These are phyloP conservation scores for Trifolium fragiferum DNA, from an alignment of 306 rosid genomes.

Conservation along the genomic window DNA sequence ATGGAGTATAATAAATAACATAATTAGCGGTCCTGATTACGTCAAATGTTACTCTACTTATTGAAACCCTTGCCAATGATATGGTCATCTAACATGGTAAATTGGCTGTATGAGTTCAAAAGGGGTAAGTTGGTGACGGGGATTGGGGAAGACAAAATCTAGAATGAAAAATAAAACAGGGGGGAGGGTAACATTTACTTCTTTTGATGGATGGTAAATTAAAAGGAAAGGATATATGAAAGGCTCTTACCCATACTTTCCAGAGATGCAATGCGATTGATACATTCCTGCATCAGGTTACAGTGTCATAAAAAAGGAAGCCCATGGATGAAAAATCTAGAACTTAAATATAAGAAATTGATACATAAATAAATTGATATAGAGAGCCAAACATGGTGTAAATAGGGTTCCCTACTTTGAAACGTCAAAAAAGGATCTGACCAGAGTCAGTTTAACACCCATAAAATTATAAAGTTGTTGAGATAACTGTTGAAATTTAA, in stretches of 20 bases:
- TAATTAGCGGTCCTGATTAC: neutral
- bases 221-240: constrained; percentile 21
- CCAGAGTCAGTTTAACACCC: constrained; percentile 16
- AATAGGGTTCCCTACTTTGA: neutral
- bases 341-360: constrained; percentile 22
- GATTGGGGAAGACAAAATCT: constrained; percentile 24
- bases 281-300: constrained; percentile 77
- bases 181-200: constrained; percentile 5
- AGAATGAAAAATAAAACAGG: constrained; percentile 5
- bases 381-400: constrained; percentile 19
- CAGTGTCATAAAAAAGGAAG: constrained; percentile 34
- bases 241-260: constrained; percentile 76
- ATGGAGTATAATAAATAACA: neutral
- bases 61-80: constrained; percentile 18
- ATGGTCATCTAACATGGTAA: constrained; percentile 23
- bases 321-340: neutral
- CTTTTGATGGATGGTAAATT: constrained; percentile 6
- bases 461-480: constrained; percentile 14
- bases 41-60: constrained; percentile 19
- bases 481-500: neutral
- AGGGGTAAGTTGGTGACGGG: neutral
- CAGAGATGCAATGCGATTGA: constrained; percentile 82
- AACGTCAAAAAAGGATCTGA: constrained; percentile 6
- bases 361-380: constrained; percentile 9
- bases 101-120: constrained; percentile 23